Base-by-base conservation (phyloP, 306 rosid genomes). In the Neltuma alba region DNA sequence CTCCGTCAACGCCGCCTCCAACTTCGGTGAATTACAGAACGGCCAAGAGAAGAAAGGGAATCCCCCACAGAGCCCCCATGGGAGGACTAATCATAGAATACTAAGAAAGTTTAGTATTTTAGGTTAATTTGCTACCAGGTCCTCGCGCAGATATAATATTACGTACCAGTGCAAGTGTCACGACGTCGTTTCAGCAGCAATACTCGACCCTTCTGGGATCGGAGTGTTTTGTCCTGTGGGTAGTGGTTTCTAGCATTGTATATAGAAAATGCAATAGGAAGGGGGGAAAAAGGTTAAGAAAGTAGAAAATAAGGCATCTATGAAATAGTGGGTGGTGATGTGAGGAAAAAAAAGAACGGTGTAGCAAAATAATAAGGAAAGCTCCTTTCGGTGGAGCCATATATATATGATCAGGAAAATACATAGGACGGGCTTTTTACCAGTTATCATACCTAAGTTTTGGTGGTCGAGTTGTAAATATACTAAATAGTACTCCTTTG, bases 41-140 rank as follows among this genome's bases (percentile, higher is more conserved):
- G 10, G 94, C 96, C 73, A 94, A 92, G 83, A 83, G 97, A 71
- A 86, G 98, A 76, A 94, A 94, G 93, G 98, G 98, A 58, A 92
- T 94, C 33, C 98, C 98, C 1, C 98, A 92, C 70, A 84, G 98
- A n/a, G 94, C 98, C 37, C 98, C 97, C 9, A 84, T 94, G 97
- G 97, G 98, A 62, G 98, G 91, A 40, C 91, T 94, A 67, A 76
- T 89, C 58, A 81, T 94, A 80, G 89, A 91, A 79, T 94, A 90
- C 73, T 94, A 81, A 84, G 61, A 28, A 6, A 21, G 65, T 12
- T 13, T 44, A 44, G 55, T 70, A 45, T 20, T 81, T 81, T 63
- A 50, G 58, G 38, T 57, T 74, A 79, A 70, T 82, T 87, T 82
- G 80, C 89, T 36, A 50, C 65, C 37, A 52, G 76, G 55, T 81